Evolutionary conservation across 345 rosid species (phyloP), one percentile per base, ranked within the genome.

Genomic region (Cardamine resedifolia): DNA sequence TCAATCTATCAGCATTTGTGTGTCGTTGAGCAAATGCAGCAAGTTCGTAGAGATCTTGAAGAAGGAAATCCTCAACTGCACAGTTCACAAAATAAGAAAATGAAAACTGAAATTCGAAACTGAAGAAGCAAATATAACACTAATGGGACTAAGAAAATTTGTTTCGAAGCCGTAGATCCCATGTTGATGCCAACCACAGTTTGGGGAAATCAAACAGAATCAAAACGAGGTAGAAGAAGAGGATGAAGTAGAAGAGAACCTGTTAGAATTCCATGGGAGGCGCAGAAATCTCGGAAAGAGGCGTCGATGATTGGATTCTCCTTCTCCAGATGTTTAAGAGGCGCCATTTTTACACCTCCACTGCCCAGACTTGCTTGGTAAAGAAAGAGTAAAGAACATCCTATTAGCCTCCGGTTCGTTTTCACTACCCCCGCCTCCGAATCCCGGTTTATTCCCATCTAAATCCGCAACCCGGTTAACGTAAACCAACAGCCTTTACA

Each of bases 61-160:
- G 19, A 62, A 88, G 81, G 27, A 86, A 82, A 69, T 88, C 95
- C 66, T 88, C 86, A 21, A 77, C 91, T 86, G 78, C 61, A 62
- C 30, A 56, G 6, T 56, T 7, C 55, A 56, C 27, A 51, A 7
- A 7, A 33, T 34, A n/a, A 21, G 31, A 28, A 28, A 28, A 28
- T 28, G n/a, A n/a, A n/a, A n/a, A n/a, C n/a, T n/a, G n/a, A n/a
- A n/a, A n/a, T n/a, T n/a, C n/a, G n/a, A 26, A 31, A 28, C 7
- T 2, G 23, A 56, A 28, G 5, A 24, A 3, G 59, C 16, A 10
- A 18, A 39, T 6, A 15, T 18, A 63, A 51, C 31, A 51, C 15
- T 49, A 66, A 65, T 15, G 24, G 49, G 21, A 34, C 11, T 24
- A 7, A 16, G 12, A 55, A 16, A 39, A 10, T 53, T 18, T 33